Evolutionary conservation across 1,139 yeast genomes (phyloP), one percentile per base, ranked within the genome.

Genomic region (Candida dubliniensis): DNA sequence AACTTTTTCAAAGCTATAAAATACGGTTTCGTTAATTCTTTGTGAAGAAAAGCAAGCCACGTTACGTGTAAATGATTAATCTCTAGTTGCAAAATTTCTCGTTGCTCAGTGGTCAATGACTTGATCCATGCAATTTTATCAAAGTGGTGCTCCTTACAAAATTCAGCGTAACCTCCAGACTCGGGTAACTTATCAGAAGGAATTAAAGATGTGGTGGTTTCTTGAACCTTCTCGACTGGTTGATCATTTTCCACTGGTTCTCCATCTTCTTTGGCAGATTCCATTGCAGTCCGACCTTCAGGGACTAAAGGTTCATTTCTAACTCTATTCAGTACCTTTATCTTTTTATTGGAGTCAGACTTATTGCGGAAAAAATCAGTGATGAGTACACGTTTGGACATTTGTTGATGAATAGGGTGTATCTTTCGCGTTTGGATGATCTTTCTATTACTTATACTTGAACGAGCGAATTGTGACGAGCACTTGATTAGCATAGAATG

Each of bases 1-100:
- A 84, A 89, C 53, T 62, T 60, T 57, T 91, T 91, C 49, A 93
- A 71, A 13, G 76, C 65, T n/a, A 89, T 62, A 55, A 93, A 95
- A 61, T 91, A 91, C 1, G 96, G 95, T 61, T 90, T 87, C 27
- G 87, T 84, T 45, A 93, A 71, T 55, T 93, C 96, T 30, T 69
- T 60, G 57, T 84, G 79, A 13, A 93, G 71, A 8, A 77, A 74
- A 1, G 77, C 75, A 23, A 93, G 77, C 99, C 99, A 93, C 0
- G 88, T 72, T 7, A 78, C 77, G 53, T 88, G 93, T 50, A 93
- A 66, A 0, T 87, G 77, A 1, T 69, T 59, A 36, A 90, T 79
- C 60, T 93, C 99, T 8, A 87, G 71, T 30, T 76, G 66, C 2
- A 93, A 71, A 7, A 91, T 68, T 7, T 69, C 69, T 36, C 60